phyloP scores from a whole-genome alignment of 148 eudicot genomes.

The Selenicereus undatus region DNA sequence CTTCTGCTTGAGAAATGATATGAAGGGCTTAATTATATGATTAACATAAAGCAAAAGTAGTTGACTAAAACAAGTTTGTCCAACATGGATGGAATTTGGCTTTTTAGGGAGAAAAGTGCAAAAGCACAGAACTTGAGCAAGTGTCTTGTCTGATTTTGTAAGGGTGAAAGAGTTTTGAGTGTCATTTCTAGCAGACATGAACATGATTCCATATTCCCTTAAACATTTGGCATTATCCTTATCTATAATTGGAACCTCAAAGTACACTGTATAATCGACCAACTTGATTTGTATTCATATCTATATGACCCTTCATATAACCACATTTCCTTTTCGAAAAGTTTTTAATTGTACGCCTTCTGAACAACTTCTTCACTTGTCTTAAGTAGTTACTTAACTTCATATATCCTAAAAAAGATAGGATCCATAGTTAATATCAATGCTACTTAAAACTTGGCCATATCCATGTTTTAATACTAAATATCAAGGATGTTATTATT shows the following conservation, averaged over 20 bases:
- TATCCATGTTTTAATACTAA: too few relatives aligned
- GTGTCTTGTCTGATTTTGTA: conserved; percentile 13
- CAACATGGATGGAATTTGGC: conserved; percentile 19
- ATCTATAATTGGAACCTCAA: conserved; percentile 14
- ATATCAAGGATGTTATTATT: too few relatives aligned
- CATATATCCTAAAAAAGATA: neutral
- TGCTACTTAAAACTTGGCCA: too few relatives aligned
- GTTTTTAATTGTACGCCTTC: neutral
- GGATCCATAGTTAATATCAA: neutral
- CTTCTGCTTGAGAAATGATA: conserved; percentile 18
- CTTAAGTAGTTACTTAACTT: neutral
- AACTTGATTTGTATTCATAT: conserved; percentile 14
- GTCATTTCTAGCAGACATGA: conserved; percentile 20
- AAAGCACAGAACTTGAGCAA: conserved; percentile 13
- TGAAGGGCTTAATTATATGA: conserved; percentile 23
- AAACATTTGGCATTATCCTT: conserved; percentile 2
- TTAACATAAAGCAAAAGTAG: conserved; percentile 30
- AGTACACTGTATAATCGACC: too few relatives aligned
- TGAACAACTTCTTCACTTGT: neutral
- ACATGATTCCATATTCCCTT: conserved; percentile 15
- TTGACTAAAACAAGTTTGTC: conserved; percentile 24
- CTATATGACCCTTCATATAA: conserved; percentile 2
- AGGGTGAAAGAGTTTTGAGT: conserved; percentile 19
- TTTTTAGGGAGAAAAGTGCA: conserved; percentile 13
- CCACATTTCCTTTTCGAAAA: neutral